Percentiles rank a stretch among this genome's conserved stretches.
phyloP scores from a whole-genome alignment of 2,329 filamentous ascomycete species.

The Zalaria sp. region DNA sequence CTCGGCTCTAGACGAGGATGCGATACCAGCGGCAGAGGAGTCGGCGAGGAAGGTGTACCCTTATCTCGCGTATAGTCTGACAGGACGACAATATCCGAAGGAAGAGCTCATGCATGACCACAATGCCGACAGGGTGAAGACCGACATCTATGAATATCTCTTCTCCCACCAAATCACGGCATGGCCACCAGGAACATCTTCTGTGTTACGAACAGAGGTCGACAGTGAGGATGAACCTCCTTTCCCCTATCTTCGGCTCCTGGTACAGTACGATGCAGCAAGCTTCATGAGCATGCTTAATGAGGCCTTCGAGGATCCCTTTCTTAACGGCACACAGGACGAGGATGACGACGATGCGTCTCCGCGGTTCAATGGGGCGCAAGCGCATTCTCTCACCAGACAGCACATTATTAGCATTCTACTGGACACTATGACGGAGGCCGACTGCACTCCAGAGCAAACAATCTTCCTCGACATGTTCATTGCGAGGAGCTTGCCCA shows the following conservation, averaged over 20 bases:
- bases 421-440: conserved; percentile 72
- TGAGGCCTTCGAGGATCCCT: conserved; percentile 91
- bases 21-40: conserved; percentile 18
- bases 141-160: conserved; percentile 81
- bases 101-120: conserved; percentile 59
- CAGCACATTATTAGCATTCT: conserved; percentile 89
- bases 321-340: conserved; percentile 69
- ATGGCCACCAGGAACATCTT: conserved; percentile 52
- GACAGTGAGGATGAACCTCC: conserved; percentile 50
- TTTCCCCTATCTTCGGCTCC: conserved; percentile 71
- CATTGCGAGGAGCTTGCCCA: conserved; percentile 85
- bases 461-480: conserved; percentile 98
- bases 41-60: conserved; percentile 78
- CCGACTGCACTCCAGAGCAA: conserved; percentile 63
- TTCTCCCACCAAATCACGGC: conserved; percentile 69
- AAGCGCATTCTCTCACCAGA: conserved; percentile 40
- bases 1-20: conserved; percentile 48
- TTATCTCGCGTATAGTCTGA: conserved; percentile 83
- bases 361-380: conserved; percentile 10
- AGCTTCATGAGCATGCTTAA: conserved; percentile 93
- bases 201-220: conserved; percentile 24
- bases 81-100: conserved; percentile 81
- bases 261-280: conserved; percentile 77
- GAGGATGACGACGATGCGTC: conserved; percentile 39
- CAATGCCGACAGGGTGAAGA: conserved; percentile 64